Percentiles rank a stretch among this genome's conserved stretches.
Conservation (phyloP, 768 basidiomycete species). For the Trichaptum fuscoviolaceum region DNA sequence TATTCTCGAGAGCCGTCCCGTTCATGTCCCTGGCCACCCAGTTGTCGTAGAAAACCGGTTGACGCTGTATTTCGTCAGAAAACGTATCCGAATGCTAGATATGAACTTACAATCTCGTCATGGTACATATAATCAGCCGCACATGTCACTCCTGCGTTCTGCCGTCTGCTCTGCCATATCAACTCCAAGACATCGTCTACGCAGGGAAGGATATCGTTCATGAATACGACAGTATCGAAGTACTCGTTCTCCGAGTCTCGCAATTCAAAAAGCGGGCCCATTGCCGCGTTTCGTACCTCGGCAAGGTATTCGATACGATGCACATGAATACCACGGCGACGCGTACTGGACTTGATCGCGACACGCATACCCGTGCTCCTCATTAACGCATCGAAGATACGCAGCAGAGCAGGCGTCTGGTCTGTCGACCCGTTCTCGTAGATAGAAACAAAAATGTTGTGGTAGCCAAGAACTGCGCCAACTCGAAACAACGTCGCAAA, state of each 20-base stretch:
- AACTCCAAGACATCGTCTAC: conserved; percentile 97
- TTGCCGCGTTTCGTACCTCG: conserved; percentile 98
- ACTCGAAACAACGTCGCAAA: conserved; percentile 96
- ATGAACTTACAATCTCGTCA: conserved; percentile 69
- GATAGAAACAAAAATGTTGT: conserved; percentile 97
- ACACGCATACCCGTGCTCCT: conserved; percentile 87
- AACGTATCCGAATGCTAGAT: background rate
- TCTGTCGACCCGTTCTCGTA: conserved; percentile 99
- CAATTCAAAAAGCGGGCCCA: conserved; percentile 92
- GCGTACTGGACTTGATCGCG: conserved; percentile 87
- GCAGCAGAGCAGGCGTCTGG: conserved; percentile 94
- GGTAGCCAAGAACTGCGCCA: conserved; percentile 87
- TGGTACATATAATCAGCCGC: conserved; percentile 99
- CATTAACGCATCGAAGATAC: conserved; percentile 92
- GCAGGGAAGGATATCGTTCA: conserved; percentile 99
- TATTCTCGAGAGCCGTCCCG: conserved; percentile 96
- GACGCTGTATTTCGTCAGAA: conserved; percentile 30
- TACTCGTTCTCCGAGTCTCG: conserved; percentile 89
- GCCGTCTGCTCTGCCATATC: conserved; percentile 88
- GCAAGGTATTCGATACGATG: conserved; percentile 99
- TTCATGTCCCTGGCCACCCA: conserved; percentile 99
- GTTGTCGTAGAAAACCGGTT: conserved; percentile 96
- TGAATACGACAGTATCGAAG: conserved; percentile 96
- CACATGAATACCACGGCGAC: conserved; percentile 93
- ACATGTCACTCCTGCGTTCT: conserved; percentile 98